phyloP scores from a whole-genome alignment of 805 yeast species.

The Wickerhamiella lipophila region DNA sequence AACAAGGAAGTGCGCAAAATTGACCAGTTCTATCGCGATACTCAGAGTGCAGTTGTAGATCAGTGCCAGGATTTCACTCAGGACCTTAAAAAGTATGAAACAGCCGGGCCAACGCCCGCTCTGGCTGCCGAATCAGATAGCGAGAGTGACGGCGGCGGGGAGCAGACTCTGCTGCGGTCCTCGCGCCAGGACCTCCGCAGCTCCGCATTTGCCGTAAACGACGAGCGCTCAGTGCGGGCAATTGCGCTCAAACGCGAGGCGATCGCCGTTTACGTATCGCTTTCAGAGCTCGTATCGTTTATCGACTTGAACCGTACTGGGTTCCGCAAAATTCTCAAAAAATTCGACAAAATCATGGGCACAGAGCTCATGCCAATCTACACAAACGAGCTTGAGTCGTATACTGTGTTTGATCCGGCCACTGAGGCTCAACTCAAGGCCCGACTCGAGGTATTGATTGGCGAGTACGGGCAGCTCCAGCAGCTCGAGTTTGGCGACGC shows the following conservation, averaged over 20 bases:
- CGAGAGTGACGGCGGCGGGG: conserved; percentile 20
- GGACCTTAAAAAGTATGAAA: conserved; percentile 32
- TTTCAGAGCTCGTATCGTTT: conserved; percentile 73
- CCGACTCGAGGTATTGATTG: conserved; percentile 41
- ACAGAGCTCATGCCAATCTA: conserved; percentile 49
- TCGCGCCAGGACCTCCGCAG: conserved; percentile 8
- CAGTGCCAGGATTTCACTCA: conserved; percentile 44
- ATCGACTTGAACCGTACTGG: conserved; percentile 80
- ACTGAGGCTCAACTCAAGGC: conserved; percentile 39
- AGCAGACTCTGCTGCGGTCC: neutral
- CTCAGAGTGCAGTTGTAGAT: conserved; percentile 45
- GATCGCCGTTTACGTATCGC: conserved; percentile 39
- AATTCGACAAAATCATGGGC: conserved; percentile 73
- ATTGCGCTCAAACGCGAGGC: conserved; percentile 14
- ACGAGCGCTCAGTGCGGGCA: conserved; percentile 8
- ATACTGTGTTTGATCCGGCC: conserved; percentile 42
- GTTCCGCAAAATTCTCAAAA: conserved; percentile 77
- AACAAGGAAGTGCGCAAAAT: conserved; percentile 67
- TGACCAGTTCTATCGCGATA: conserved; percentile 56
- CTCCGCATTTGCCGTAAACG: neutral
- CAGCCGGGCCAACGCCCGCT: conserved; percentile 35
- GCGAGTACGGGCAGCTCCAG: conserved; percentile 42
- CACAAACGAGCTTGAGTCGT: conserved; percentile 34
- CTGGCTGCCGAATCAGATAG: conserved; percentile 27
- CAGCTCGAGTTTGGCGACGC: conserved; percentile 34